A percentile compares a stretch with the other conserved stretches of the same genome.
These are phyloP conservation scores for Kwoniella pini DNA, from an alignment of 768 basidiomycete genomes.

Conservation along the genomic window DNA sequence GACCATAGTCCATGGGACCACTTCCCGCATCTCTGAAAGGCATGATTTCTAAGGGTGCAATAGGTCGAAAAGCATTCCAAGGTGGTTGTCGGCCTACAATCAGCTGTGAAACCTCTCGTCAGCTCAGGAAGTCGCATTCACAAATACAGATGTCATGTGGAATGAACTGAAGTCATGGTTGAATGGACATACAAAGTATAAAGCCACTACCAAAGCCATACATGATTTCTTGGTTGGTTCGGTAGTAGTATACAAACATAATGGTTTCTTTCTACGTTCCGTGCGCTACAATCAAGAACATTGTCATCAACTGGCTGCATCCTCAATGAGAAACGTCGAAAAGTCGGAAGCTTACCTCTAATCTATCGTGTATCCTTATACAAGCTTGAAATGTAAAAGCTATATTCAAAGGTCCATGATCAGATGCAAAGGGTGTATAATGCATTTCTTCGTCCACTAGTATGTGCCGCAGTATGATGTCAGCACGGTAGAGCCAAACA, in stretches of 20 bases:
- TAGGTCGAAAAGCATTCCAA: constrained; percentile 92
- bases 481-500: too few species aligned
- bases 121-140: background rate
- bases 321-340: too few species aligned
- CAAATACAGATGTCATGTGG: background rate
- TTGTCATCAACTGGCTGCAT: too few species aligned
- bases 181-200: constrained; percentile 73
- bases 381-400: constrained; percentile 40
- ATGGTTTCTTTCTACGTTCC: constrained; percentile 20
- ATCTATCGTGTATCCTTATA: constrained; percentile 32
- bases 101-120: constrained; percentile 62
- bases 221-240: constrained; percentile 88
- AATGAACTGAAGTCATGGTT: background rate
- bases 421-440: constrained; percentile 42
- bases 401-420: constrained; percentile 51
- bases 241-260: constrained; percentile 74
- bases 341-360: constrained; percentile 27
- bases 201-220: constrained; percentile 87
- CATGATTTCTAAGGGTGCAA: constrained; percentile 74
- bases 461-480: too few species aligned
- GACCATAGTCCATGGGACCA: constrained; percentile 86
- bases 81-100: constrained; percentile 86
- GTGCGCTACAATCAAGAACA: constrained; percentile 9
- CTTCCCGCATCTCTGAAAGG: constrained; percentile 94
- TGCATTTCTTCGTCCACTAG: constrained; percentile 49